A percentile compares a stretch with the other conserved stretches of the same genome.
Conservation (phyloP, 73 alveolate genomes). For the Symbiodinium natans region DNA sequence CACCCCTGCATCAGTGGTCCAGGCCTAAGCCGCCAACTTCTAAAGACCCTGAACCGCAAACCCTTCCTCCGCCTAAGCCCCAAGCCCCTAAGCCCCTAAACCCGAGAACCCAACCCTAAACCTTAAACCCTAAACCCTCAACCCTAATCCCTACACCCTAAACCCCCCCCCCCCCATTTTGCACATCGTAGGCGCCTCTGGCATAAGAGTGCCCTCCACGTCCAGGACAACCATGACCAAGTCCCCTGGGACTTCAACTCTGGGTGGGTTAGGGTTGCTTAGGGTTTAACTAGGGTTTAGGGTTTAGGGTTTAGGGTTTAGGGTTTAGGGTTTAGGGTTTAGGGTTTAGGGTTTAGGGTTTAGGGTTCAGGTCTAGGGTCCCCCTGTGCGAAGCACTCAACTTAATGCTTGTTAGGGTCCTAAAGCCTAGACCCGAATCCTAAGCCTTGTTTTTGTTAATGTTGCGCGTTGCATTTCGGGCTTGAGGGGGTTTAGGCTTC, state of each 20-base stretch:
- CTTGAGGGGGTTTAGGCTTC: neutral
- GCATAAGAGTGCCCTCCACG: constrained; percentile 76
- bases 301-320: neutral
- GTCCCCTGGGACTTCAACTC: constrained; percentile 4
- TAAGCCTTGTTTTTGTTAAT: too few relatives aligned
- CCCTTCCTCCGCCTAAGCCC: neutral
- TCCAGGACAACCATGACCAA: constrained; percentile 55
- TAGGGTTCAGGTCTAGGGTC: too few relatives aligned
- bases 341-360: too few relatives aligned
- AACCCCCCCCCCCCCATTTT: neutral
- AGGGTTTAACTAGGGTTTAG: too few relatives aligned
- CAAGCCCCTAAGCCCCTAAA: neutral
- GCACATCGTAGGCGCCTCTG: neutral
- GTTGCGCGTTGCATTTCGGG: neutral
- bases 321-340: too few relatives aligned
- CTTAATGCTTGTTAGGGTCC: too few relatives aligned
- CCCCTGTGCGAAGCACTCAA: too few relatives aligned
- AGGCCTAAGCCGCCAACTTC: neutral
- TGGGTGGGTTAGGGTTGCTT: too few relatives aligned
- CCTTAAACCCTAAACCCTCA: neutral
- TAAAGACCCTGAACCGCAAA: neutral
- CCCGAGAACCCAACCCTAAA: neutral
- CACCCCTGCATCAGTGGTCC: neutral
- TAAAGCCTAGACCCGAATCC: too few relatives aligned
- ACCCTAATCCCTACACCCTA: too few relatives aligned